phyloP scores from a whole-genome alignment of 2,329 filamentous ascomycete species.

The Pseudogymnoascus pannorum region DNA sequence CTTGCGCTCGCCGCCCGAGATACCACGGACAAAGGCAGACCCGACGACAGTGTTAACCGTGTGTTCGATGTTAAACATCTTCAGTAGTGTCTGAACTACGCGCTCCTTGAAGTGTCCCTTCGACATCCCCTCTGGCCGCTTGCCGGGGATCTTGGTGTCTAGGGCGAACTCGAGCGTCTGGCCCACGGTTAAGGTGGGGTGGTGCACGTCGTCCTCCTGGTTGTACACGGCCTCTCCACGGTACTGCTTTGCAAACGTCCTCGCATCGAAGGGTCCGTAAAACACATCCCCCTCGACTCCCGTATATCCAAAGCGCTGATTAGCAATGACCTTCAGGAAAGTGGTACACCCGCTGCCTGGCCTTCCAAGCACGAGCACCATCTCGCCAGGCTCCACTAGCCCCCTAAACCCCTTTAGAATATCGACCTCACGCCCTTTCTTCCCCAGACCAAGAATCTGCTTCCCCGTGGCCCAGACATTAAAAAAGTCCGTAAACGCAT shows the following conservation, averaged over 20 bases:
- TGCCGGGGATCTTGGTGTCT: conserved; percentile 51
- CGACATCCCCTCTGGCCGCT: conserved; percentile 35
- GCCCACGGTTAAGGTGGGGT: conserved; percentile 42
- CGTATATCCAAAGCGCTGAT: conserved; percentile 52
- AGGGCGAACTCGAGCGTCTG: conserved; percentile 49
- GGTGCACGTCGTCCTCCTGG: conserved; percentile 45
- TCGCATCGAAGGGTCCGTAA: conserved; percentile 41
- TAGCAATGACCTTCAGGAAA: conserved; percentile 61
- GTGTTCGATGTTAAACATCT: conserved; percentile 40
- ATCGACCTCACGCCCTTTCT: conserved; percentile 52
- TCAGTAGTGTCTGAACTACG: conserved; percentile 43
- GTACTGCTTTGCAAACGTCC: conserved; percentile 38
- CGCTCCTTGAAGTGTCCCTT: conserved; percentile 39
- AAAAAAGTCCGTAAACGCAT: conserved; percentile 52
- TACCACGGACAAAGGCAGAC: conserved; percentile 53
- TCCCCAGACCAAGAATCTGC: conserved; percentile 43
- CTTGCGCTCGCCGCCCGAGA: conserved; percentile 55
- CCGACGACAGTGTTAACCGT: conserved; percentile 49
- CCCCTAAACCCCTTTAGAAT: conserved; percentile 60
- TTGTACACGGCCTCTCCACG: conserved; percentile 51
- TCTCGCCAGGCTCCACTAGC: conserved; percentile 65
- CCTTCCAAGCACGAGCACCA: conserved; percentile 62
- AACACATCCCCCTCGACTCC: conserved; percentile 51
- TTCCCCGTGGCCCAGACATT: conserved; percentile 51
- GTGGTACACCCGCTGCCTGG: conserved; percentile 66